These are phyloP conservation scores for Ophiosphaerella korrae DNA, from an alignment of 2,329 filamentous ascomycete species.

Conservation along the genomic window DNA sequence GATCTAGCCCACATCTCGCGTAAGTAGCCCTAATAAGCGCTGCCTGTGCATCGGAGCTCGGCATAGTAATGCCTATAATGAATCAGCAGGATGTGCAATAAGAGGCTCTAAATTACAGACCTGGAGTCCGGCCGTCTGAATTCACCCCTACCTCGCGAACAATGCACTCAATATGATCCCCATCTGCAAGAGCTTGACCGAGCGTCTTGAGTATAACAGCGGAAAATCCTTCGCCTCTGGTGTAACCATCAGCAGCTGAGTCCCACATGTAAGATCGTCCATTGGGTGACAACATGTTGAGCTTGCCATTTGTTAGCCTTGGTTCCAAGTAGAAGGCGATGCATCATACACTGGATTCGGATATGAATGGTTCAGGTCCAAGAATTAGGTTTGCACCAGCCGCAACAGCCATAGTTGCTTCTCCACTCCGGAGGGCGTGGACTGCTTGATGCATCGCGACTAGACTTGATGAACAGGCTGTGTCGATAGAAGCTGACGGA, in stretches of 20 bases:
- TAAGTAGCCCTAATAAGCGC: not conserved
- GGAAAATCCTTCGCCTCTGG: too few relatives aligned
- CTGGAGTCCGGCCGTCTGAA: not conserved
- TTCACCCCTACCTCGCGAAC: too few relatives aligned
- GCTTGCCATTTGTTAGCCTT: too few relatives aligned
- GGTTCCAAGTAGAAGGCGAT: too few relatives aligned
- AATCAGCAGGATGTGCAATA: too few relatives aligned
- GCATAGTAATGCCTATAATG: not conserved
- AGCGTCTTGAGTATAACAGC: too few relatives aligned
- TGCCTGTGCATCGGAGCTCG: not conserved
- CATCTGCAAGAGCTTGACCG: too few relatives aligned
- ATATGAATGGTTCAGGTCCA: conserved; percentile 3
- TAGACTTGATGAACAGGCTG: conserved; percentile 24
- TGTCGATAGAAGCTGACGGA: conserved; percentile 21
- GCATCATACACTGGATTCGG: not conserved
- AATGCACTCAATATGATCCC: too few relatives aligned
- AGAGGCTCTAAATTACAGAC: not conserved
- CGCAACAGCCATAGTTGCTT: conserved; percentile 24
- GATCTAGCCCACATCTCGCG: not conserved
- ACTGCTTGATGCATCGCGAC: conserved; percentile 20
- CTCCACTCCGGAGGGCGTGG: conserved; percentile 12
- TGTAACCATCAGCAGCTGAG: too few relatives aligned
- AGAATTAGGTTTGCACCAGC: conserved; percentile 20
- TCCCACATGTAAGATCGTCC: too few relatives aligned
- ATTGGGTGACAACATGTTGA: too few relatives aligned